Conservation (phyloP, 2,329 filamentous ascomycete species). For the Calonectria montana region DNA sequence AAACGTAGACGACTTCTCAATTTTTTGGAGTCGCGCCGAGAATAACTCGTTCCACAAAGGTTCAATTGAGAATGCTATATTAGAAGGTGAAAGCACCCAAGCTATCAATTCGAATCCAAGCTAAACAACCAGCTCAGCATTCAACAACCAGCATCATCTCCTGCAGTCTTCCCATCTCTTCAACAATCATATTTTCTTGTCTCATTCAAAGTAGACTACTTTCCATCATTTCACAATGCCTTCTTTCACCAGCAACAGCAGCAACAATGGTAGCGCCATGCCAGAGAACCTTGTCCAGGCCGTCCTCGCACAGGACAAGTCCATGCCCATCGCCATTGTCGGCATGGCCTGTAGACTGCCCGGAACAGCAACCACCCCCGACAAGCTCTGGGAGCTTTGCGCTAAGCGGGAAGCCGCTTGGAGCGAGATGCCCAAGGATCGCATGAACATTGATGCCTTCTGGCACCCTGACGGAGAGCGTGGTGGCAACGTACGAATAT, state of each 20-base stretch:
- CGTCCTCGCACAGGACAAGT: not conserved
- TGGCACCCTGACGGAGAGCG: slow-evolving; percentile 17
- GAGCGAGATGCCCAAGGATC: slow-evolving; percentile 1
- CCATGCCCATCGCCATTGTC: slow-evolving; percentile 11
- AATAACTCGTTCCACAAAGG: no score
- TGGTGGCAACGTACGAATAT: slow-evolving; percentile 3
- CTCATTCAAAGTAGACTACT: no score
- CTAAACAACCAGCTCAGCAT: no score
- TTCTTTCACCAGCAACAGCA: not conserved
- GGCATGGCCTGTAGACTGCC: slow-evolving; percentile 9
- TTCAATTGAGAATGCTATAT: no score
- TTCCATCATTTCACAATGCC: not conserved
- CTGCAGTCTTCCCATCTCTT: no score
- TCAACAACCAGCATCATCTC: no score
- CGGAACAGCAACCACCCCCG: not conserved
- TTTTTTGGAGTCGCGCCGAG: no score
- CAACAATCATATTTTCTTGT: no score
- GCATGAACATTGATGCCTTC: slow-evolving; percentile 17
- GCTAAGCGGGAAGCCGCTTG: not conserved
- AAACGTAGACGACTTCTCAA: no score
- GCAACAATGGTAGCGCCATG: not conserved
- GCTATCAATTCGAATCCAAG: no score
- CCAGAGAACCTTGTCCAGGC: not conserved
- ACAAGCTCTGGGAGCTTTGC: slow-evolving; percentile 8
- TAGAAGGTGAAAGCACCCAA: no score